A percentile compares a stretch with the other conserved stretches of the same genome.
Conservation (phyloP, 805 yeast species). For the Wickerhamia fluorescens region DNA sequence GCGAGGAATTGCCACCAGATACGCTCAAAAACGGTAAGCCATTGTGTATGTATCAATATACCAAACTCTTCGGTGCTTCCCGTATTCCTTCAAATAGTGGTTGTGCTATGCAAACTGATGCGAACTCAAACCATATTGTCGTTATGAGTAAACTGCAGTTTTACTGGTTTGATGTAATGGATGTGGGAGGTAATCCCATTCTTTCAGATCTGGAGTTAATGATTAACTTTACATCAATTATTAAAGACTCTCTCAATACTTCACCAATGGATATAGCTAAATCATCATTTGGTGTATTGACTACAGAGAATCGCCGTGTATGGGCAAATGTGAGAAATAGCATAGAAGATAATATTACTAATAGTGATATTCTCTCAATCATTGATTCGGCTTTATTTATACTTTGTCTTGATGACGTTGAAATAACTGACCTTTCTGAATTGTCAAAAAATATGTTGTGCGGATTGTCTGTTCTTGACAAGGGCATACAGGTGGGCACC, state of each 20-base stretch:
- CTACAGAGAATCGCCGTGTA: constrained; percentile 80
- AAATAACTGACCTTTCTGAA: constrained; percentile 53
- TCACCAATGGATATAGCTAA: constrained; percentile 56
- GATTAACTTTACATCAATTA: constrained; percentile 66
- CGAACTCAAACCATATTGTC: constrained; percentile 69
- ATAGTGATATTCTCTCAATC: constrained; percentile 63
- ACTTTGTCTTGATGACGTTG: constrained; percentile 76
- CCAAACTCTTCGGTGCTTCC: constrained; percentile 78
- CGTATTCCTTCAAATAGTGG: constrained; percentile 77
- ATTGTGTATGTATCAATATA: constrained; percentile 88
- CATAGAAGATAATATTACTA: constrained; percentile 38
- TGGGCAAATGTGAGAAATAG: constrained; percentile 74
- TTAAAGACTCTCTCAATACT: constrained; percentile 59
- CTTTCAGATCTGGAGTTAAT: constrained; percentile 70
- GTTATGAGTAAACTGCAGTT: constrained; percentile 82
- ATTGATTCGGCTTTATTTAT: constrained; percentile 80
- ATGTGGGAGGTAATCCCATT: constrained; percentile 61
- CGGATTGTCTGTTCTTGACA: constrained; percentile 70
- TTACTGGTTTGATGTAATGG: constrained; percentile 92
- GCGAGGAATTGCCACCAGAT: constrained; percentile 70
- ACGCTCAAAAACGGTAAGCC: constrained; percentile 52
- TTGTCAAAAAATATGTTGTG: constrained; percentile 81
- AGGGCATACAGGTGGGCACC: constrained; percentile 89
- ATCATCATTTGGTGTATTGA: constrained; percentile 80
- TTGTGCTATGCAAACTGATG: constrained; percentile 79